Evolutionary conservation across 2,329 filamentous ascomycete genomes (phyloP).

Genomic region (Pseudogymnoascus sp.): DNA sequence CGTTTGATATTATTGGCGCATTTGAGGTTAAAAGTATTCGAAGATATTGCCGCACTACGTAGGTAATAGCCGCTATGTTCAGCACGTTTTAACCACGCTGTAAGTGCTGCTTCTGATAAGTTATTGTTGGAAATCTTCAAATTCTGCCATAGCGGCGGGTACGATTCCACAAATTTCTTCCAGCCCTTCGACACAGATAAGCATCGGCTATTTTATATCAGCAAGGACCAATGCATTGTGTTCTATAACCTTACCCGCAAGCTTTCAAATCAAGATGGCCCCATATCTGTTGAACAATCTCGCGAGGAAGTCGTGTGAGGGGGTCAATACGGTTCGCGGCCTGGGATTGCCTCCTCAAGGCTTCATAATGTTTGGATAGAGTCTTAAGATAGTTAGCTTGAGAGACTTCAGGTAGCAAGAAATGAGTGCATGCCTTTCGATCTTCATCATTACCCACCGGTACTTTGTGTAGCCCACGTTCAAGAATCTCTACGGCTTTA

Average conservation of each 20-base stretch:
- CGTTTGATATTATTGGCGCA: background rate
- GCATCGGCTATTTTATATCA: background rate
- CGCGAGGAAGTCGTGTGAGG: background rate
- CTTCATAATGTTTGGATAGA: background rate
- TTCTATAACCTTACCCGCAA: background rate
- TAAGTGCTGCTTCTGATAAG: background rate
- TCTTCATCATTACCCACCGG: slow-evolving; percentile 25
- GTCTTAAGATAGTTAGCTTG: background rate
- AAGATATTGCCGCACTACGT: background rate
- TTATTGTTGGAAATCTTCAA: background rate
- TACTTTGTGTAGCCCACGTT: slow-evolving; percentile 28
- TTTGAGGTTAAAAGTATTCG: background rate
- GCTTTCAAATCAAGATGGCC: background rate
- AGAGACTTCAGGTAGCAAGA: background rate
- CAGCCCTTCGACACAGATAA: slow-evolving; percentile 4
- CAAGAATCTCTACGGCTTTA: slow-evolving; percentile 29
- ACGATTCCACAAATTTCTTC: slow-evolving; percentile 1
- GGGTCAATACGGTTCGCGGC: background rate
- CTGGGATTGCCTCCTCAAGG: background rate
- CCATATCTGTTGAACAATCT: slow-evolving; percentile 4
- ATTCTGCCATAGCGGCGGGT: background rate
- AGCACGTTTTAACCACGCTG: background rate
- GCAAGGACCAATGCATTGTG: background rate
- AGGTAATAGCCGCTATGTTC: background rate
- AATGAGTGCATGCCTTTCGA: slow-evolving; percentile 18